A percentile compares a stretch with the other conserved stretches of the same genome.
phyloP scores from a whole-genome alignment of 1,139 yeast genomes.

The Diutina mesorugosa region DNA sequence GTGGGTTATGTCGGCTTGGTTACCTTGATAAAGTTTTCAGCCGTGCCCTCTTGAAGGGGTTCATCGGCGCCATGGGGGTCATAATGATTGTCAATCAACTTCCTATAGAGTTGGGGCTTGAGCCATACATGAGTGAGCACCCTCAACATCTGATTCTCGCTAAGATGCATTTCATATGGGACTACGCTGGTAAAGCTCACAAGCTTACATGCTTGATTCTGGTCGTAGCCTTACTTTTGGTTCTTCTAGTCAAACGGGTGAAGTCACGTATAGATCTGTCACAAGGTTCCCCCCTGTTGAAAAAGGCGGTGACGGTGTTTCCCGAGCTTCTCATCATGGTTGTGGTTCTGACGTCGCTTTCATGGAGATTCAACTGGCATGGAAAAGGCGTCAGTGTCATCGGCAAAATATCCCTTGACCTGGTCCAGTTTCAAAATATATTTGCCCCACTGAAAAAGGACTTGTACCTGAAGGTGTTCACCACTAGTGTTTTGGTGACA shows the following conservation, averaged over 20 bases:
- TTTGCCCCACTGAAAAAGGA: slow-evolving; percentile 9
- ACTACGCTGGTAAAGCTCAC: slow-evolving; percentile 10
- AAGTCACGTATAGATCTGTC: background rate
- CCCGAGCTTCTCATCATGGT: slow-evolving; percentile 24
- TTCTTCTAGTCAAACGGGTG: slow-evolving; percentile 11
- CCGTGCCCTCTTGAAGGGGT: slow-evolving; percentile 20
- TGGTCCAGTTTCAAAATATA: slow-evolving; percentile 11
- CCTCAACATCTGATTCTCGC: slow-evolving; percentile 15
- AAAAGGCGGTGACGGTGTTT: slow-evolving; percentile 6
- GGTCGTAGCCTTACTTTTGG: slow-evolving; percentile 11
- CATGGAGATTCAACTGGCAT: slow-evolving; percentile 14
- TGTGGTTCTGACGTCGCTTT: slow-evolving; percentile 14
- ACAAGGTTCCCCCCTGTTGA: background rate
- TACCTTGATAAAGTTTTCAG: slow-evolving; percentile 20
- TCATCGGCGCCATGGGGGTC: slow-evolving; percentile 23
- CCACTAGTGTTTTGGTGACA: slow-evolving; percentile 19
- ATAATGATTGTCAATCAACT: slow-evolving; percentile 22
- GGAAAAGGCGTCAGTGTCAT: slow-evolving; percentile 17
- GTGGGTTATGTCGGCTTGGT: slow-evolving; percentile 19
- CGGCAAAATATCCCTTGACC: slow-evolving; percentile 11
- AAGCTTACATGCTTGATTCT: slow-evolving; percentile 12
- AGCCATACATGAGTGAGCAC: slow-evolving; percentile 8
- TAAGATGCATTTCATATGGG: slow-evolving; percentile 11
- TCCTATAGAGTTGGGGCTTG: slow-evolving; percentile 17
- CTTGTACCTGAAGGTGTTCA: slow-evolving; percentile 13